Evolutionary conservation across 2,329 filamentous ascomycete species (phyloP), one percentile per base, ranked within the genome.

Genomic region (Colletotrichum somersetense): DNA sequence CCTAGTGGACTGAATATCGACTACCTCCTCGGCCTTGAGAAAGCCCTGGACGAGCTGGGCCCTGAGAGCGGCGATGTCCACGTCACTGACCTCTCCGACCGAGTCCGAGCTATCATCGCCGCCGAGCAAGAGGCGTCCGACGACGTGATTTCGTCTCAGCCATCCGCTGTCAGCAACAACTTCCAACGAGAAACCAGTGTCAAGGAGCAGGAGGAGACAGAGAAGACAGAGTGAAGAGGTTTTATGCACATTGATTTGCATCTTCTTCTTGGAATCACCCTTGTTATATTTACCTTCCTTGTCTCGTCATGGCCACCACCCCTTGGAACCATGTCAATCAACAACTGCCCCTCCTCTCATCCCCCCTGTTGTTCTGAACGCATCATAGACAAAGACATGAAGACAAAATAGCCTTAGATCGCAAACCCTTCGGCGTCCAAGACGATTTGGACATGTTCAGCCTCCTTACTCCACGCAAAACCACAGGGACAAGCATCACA

Each of bases 1-100:
- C 93, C 95, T 33, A 98, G 95, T 81, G 96, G 96, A 0, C 89
- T 92, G 79, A 98, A 98, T 81, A 91, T 88, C 71, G 96, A 98
- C 78, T 99, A 99, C 82, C 85, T 99, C 53, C 92, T 94, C 79
- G 87, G 91, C 75, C 85, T 99, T 55, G 93, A 98, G 79, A 84
- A 85, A 69, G 93, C 94, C 8, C 86, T 99, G 75, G 82, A 91
- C 71, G 89, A 88, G 40, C 83, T 98, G 75, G 92, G 93, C 74
- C 84, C 89, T 2, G 93, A 93, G 64, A 96, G 93, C 79, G 91
- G 90, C 3, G 96, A 98, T 83, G 88, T 87, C 73, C 96, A 99
- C 85, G 88, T 99, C 65, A 91, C 89, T 62, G 95, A 98, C 82
- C 83, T 99, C 76, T 94, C 93, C 20, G 82, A 85, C 68, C 88